phyloP scores from a whole-genome alignment of 2,329 filamentous ascomycete species.

The Penicillium sp. region DNA sequence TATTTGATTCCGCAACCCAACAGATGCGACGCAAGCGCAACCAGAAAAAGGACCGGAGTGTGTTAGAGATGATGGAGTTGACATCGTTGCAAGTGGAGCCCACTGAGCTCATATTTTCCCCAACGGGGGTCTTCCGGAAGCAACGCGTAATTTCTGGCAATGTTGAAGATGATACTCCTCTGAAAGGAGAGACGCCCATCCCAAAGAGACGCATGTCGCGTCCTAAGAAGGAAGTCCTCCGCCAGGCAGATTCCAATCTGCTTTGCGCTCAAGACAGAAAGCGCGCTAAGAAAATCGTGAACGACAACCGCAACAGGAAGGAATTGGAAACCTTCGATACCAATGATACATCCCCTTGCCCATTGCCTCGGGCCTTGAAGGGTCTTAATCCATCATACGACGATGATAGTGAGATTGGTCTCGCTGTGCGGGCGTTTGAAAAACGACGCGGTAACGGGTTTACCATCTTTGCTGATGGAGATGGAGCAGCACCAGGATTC shows the following conservation, averaged over 20 bases:
- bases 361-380: constrained; percentile 15
- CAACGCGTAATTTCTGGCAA: constrained; percentile 49
- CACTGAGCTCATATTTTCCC: constrained; percentile 49
- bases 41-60: constrained; percentile 51
- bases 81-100: constrained; percentile 47
- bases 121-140: constrained; percentile 44
- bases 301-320: constrained; percentile 6
- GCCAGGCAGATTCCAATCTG: constrained; percentile 35
- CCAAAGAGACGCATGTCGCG: constrained; percentile 36
- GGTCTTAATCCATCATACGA: constrained; percentile 21
- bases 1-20: constrained; percentile 53
- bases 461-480: constrained; percentile 39
- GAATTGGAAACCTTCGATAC: constrained; percentile 16
- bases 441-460: constrained; percentile 32
- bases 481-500: constrained; percentile 3
- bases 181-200: constrained; percentile 47
- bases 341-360: constrained; percentile 19
- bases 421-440: constrained; percentile 31
- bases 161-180: constrained; percentile 48
- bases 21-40: constrained; percentile 52
- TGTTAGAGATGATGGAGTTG: constrained; percentile 48
- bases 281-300: constrained; percentile 17
- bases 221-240: constrained; percentile 31
- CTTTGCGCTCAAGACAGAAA: constrained; percentile 29
- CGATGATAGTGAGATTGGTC: constrained; percentile 35